These are phyloP conservation scores for Mycena alexandri DNA, from an alignment of 768 basidiomycete species.

Conservation along the genomic window DNA sequence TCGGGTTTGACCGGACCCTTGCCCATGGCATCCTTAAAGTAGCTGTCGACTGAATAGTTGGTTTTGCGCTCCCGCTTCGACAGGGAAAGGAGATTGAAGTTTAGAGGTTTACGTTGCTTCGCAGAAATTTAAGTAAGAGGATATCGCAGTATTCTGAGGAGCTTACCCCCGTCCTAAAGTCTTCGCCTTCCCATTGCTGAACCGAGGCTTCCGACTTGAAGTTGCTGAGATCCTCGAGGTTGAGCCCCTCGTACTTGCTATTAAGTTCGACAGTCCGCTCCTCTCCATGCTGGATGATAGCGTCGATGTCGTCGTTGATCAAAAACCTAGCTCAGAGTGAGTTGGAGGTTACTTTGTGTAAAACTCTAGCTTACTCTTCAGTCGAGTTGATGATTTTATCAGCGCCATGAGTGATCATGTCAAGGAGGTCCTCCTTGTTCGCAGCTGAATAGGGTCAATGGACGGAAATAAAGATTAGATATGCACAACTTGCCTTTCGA, in stretches of 20 bases:
- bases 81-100: slow-evolving; percentile 84
- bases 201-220: slow-evolving; percentile 95
- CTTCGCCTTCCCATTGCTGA: slow-evolving; percentile 97
- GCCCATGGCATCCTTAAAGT: slow-evolving; percentile 93
- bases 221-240: slow-evolving; percentile 95
- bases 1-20: slow-evolving; percentile 82
- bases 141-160: background rate
- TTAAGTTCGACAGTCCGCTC: slow-evolving; percentile 90
- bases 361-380: slow-evolving; percentile 69
- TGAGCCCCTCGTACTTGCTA: slow-evolving; percentile 92
- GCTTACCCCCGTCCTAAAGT: slow-evolving; percentile 82
- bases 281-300: slow-evolving; percentile 92
- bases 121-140: background rate
- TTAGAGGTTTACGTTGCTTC: slow-evolving; percentile 72
- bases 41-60: slow-evolving; percentile 95
- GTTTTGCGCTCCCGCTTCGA: slow-evolving; percentile 95
- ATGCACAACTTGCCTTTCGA: slow-evolving; percentile 71
- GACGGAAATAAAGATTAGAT: slow-evolving; percentile 2
- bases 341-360: background rate
- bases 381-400: slow-evolving; percentile 93
- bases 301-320: slow-evolving; percentile 93
- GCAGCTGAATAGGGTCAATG: slow-evolving; percentile 65
- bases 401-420: slow-evolving; percentile 98
- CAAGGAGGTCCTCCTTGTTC: slow-evolving; percentile 94
- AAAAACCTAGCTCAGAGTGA: slow-evolving; percentile 60